These are phyloP conservation scores for Aspergillus tanneri DNA, from an alignment of 2,329 filamentous ascomycete species.

Conservation along the genomic window DNA sequence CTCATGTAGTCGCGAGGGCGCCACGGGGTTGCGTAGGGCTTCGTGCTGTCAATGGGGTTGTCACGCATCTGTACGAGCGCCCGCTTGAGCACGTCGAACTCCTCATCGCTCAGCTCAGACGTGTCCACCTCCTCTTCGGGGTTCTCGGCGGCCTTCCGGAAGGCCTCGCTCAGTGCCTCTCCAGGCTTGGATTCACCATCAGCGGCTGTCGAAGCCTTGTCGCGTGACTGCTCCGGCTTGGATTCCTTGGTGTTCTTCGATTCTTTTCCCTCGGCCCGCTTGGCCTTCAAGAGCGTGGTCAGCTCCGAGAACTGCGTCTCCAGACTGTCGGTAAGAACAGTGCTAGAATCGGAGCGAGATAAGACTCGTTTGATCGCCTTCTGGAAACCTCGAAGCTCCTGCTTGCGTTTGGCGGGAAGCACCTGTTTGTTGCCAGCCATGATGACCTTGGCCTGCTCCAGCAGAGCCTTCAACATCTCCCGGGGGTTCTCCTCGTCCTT, in stretches of 20 bases:
- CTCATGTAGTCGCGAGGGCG: slow-evolving; percentile 80
- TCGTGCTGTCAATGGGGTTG: slow-evolving; percentile 72
- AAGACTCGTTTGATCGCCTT: slow-evolving; percentile 64
- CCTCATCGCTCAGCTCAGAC: slow-evolving; percentile 49
- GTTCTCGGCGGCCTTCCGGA: slow-evolving; percentile 33
- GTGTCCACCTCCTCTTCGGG: slow-evolving; percentile 38
- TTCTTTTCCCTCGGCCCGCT: slow-evolving; percentile 28
- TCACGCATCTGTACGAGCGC: slow-evolving; percentile 66
- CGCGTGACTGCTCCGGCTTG: slow-evolving; percentile 18
- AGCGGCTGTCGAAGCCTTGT: slow-evolving; percentile 10
- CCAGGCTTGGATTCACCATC: slow-evolving; percentile 20
- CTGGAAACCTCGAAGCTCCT: slow-evolving; percentile 71
- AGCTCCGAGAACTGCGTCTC: slow-evolving; percentile 57
- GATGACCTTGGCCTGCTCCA: slow-evolving; percentile 60
- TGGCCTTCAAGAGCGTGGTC: slow-evolving; percentile 49
- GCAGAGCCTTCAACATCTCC: slow-evolving; percentile 55
- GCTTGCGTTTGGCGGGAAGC: slow-evolving; percentile 70
- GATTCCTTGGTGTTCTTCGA: slow-evolving; percentile 16
- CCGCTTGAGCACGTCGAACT: slow-evolving; percentile 47
- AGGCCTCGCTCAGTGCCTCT: slow-evolving; percentile 35
- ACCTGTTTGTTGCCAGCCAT: slow-evolving; percentile 53
- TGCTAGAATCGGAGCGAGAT: slow-evolving; percentile 50
- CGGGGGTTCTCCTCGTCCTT: slow-evolving; percentile 44
- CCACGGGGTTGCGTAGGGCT: slow-evolving; percentile 93
- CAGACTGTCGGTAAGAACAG: slow-evolving; percentile 48